Base-by-base conservation (phyloP, 331 rosid species). In the Pyrus hybrid region DNA sequence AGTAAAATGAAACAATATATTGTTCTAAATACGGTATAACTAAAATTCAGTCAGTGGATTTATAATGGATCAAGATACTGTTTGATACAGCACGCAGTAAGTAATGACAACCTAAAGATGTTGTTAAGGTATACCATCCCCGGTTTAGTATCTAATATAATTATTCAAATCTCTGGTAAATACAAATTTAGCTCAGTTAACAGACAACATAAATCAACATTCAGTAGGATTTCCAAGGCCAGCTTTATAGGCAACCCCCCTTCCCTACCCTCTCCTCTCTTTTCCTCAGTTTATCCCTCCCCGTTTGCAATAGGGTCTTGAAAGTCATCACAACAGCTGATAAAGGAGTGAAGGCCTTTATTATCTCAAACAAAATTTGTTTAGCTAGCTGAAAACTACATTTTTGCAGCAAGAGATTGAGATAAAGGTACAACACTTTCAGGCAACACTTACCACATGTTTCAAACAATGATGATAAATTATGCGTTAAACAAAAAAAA, bases 201-300 rank as follows among this genome's bases (percentile, higher is more conserved):
- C 53, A 37, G 65, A 17, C 13, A 41, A 41, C 45, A 41, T 41
- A 41, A 26, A 26, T 26, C 28, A 26, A 26, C 28, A 26, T 26
- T n/a, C n/a, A n/a, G n/a, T n/a, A n/a, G 28, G 28, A 26, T 26
- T 26, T 26, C 28, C 28, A 26, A 26, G 28, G 28, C 28, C 28
- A 26, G 28, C 28, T 26, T 26, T 26, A 26, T 26, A 26, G 28
- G 28, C 28, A 26, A 26, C 28, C 28, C 28, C 37, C 6, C 9
- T 33, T 0, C 35, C 0, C 35, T 1, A 2, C 8, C 0, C 8
- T 0, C 0, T 0, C 6, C 17, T 1, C 56, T 6, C 4, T 11
- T 4, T 11, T 4, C 9, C 17, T 16, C 28, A 0, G 7, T 45
- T 13, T 45, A 45, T 45, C 5, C 29, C 21, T 33, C 6, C 56